Conservation (phyloP, 2,329 filamentous ascomycete genomes). For the Fusarium poae region DNA sequence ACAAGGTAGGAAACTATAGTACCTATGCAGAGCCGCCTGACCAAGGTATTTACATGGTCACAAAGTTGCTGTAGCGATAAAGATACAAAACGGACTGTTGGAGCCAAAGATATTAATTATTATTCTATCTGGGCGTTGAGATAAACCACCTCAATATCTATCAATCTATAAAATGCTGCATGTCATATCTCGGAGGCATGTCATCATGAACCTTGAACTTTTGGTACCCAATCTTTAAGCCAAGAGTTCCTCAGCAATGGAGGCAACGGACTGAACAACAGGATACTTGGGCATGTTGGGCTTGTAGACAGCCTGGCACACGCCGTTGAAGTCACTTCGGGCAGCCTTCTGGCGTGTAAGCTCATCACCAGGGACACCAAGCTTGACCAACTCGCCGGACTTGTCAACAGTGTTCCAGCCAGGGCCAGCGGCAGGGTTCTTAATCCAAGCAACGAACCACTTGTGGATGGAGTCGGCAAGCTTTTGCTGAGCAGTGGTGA, state of each 20-base stretch:
- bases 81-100: background rate
- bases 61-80: accelerated
- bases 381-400: constrained; percentile 35
- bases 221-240: background rate
- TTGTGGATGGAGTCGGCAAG: constrained; percentile 58
- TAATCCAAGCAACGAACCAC: constrained; percentile 61
- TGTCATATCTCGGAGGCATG: constrained; percentile 25
- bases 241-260: constrained; percentile 10
- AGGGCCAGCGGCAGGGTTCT: constrained; percentile 57
- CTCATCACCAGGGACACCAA: constrained; percentile 44
- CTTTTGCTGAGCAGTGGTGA: constrained; percentile 56
- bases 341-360: constrained; percentile 24
- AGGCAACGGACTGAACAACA: constrained; percentile 22
- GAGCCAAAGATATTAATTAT: background rate
- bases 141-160: background rate
- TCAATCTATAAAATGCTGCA: constrained; percentile 6
- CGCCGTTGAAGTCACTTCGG: constrained; percentile 31
- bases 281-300: constrained; percentile 31
- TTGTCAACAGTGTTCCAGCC: constrained; percentile 55
- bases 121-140: background rate
- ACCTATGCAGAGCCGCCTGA: no score
- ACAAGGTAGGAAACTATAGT: background rate
- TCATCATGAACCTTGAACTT: constrained; percentile 7
- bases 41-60: no score
- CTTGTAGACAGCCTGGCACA: constrained; percentile 39